These are phyloP conservation scores for Russula dissimulans DNA, from an alignment of 768 basidiomycete species.

Conservation along the genomic window DNA sequence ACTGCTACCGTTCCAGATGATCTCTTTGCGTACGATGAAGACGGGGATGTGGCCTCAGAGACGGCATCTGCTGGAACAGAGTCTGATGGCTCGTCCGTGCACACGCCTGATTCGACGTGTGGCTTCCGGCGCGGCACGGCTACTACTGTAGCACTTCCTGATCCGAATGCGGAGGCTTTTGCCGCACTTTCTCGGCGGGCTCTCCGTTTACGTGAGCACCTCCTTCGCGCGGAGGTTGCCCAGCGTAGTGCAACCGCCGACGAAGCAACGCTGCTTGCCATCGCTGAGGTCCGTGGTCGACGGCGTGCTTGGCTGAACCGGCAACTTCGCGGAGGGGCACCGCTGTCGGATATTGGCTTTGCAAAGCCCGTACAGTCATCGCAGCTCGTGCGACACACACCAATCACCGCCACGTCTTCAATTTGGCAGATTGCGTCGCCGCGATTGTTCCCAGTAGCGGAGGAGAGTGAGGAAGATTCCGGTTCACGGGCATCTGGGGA, in stretches of 20 bases:
- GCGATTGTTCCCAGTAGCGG: slow-evolving; percentile 25
- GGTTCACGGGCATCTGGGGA: slow-evolving; percentile 11
- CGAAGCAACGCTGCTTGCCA: slow-evolving; percentile 24
- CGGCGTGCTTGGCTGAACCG: slow-evolving; percentile 61
- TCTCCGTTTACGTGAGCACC: slow-evolving; percentile 27
- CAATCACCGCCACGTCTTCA: slow-evolving; percentile 15
- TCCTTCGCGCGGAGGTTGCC: slow-evolving; percentile 33
- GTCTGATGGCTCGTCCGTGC: slow-evolving; percentile 42
- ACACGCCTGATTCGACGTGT: slow-evolving; percentile 30
- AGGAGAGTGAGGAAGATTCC: slow-evolving; percentile 26
- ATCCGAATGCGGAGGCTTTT: slow-evolving; percentile 24
- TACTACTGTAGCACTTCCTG: slow-evolving; percentile 9
- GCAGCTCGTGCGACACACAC: slow-evolving; percentile 32
- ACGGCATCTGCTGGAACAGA: slow-evolving; percentile 26
- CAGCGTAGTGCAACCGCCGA: slow-evolving; percentile 34
- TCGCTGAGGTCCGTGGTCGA: slow-evolving; percentile 49
- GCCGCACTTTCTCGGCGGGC: slow-evolving; percentile 23
- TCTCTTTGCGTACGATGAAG: slow-evolving; percentile 32
- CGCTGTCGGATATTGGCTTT: slow-evolving; percentile 35
- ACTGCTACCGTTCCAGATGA: slow-evolving; percentile 8
- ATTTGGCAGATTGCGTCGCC: not conserved
- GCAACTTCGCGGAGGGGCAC: slow-evolving; percentile 32
- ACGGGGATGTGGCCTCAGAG: slow-evolving; percentile 19
- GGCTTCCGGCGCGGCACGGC: slow-evolving; percentile 24
- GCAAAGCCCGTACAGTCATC: slow-evolving; percentile 43